Base-by-base conservation (phyloP, 2,329 filamentous ascomycete genomes). In the Talaromyces rugulosus region DNA sequence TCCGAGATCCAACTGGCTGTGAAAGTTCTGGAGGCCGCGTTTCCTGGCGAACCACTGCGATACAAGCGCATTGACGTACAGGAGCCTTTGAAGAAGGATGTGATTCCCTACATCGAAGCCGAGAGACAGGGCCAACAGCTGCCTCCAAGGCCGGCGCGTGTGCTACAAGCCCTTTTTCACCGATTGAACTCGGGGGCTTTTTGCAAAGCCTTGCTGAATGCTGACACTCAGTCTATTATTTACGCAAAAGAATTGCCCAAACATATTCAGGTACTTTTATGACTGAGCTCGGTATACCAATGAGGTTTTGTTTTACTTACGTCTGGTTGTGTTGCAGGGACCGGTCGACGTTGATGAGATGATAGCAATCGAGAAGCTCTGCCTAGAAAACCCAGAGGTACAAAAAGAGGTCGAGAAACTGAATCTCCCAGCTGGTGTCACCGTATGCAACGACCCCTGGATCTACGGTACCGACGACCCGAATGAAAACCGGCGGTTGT, bases 51-150 rank as follows among this genome's bases (percentile, higher is more conserved):
- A 5, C 62, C 68, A 30, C 64, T 81, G 33, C 74, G 78, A 5
- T 87, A 86, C 80, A 91, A 91, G 76, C 84, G 83, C 66, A 83
- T 91, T 57, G 89, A 85, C 27, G 78, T 89, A 3, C 82, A 87
- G 58, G 87, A 90, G 68, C 87, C 87, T 3, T 78, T 80, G 44
- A 90, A 90, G 78, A 76, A 76, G 42, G 79, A 85, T 65, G 79
- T 81, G 64, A 70, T 87, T 6, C 80, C 82, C n/a, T 89, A 88
- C 71, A 75, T 86, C 18, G 85, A 87, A 57, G 87, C 85, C 42
- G 87, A 89, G 69, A 81, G 86, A 61, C 75, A 76, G 33, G 81
- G 83, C 30, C 73, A 74, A 23, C 76, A 80, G 3, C 75, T 83
- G 1, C 81, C 82, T 3, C 75, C 74, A 3, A 80, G 79, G 58